Evolutionary conservation across 345 rosid genomes (phyloP).

Genomic region (Lumnitzera littorea): DNA sequence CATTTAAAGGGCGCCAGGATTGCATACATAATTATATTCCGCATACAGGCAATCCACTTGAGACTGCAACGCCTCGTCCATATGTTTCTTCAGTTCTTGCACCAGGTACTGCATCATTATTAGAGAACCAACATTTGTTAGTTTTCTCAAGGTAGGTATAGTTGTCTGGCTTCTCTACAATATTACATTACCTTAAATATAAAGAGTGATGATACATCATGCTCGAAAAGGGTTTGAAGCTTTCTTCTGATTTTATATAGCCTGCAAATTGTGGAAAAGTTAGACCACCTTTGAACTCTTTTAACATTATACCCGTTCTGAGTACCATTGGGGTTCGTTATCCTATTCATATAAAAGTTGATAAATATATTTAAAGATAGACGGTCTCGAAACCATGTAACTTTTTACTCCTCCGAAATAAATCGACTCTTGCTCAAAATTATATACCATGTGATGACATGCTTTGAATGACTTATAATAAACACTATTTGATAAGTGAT

Average conservation of each 20-base stretch:
- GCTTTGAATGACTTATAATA: not conserved
- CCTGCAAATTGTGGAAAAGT: constrained; percentile 18
- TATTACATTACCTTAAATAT: constrained; percentile 26
- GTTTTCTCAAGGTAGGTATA: not conserved
- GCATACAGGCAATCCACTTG: constrained; percentile 29
- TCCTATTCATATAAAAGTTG: too few relatives aligned
- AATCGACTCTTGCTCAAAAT: not conserved
- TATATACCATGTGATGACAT: too few relatives aligned
- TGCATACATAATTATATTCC: constrained; percentile 26
- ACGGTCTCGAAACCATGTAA: not conserved
- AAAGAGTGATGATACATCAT: constrained; percentile 40
- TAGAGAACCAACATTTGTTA: not conserved
- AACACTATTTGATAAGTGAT: not conserved
- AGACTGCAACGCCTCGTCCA: constrained; percentile 22
- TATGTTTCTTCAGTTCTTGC: constrained; percentile 36
- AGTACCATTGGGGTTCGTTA: not conserved
- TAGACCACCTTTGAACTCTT: not conserved
- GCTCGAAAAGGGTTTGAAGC: constrained; percentile 49
- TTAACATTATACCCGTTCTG: too few relatives aligned
- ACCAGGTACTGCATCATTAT: constrained; percentile 28
- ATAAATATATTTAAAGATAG: too few relatives aligned
- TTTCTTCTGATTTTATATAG: constrained; percentile 43
- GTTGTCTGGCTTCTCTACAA: too few relatives aligned
- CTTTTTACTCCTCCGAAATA: not conserved
- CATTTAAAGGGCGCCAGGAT: not conserved